Conservation (phyloP, 2,329 filamentous ascomycete species). For the Myriosclerotinia curreyana region DNA sequence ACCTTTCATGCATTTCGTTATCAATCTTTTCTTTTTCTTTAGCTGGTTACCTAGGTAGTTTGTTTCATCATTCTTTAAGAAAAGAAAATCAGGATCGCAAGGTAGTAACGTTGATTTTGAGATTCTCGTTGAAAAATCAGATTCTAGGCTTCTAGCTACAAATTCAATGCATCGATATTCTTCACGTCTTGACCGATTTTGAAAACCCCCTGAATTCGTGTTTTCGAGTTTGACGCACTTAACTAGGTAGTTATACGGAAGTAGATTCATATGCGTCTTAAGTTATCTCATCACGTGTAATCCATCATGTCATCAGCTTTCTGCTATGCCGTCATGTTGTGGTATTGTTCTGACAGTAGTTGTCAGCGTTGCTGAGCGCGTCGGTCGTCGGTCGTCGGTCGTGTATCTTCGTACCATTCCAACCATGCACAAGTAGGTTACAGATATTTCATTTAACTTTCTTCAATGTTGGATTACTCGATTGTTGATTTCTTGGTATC, state of each 20-base stretch:
- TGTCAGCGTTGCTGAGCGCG: neutral
- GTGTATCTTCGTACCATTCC: neutral
- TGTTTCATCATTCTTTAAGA: constrained; percentile 9
- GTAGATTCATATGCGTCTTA: neutral
- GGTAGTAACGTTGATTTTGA: constrained; percentile 1
- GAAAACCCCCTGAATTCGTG: neutral
- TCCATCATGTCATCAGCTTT: neutral
- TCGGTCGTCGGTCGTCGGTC: neutral
- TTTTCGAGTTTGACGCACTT: neutral
- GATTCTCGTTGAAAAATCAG: too few relatives aligned
- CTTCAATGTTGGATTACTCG: too few relatives aligned
- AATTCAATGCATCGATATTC: neutral
- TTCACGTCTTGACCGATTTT: neutral
- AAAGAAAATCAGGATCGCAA: neutral
- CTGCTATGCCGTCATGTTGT: neutral
- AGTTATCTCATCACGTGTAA: neutral
- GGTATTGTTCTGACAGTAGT: neutral
- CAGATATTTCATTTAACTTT: neutral
- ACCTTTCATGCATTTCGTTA: neutral
- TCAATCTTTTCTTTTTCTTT: neutral
- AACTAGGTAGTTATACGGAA: neutral
- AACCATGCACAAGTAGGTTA: neutral
- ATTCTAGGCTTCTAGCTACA: neutral
- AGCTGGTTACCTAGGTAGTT: neutral
- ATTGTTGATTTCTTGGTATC: too few relatives aligned